A percentile compares a stretch with the other conserved stretches of the same genome.
phyloP scores from a whole-genome alignment of 192 early-diverging fungal genomes.

The Dimargaris xerosporica region DNA sequence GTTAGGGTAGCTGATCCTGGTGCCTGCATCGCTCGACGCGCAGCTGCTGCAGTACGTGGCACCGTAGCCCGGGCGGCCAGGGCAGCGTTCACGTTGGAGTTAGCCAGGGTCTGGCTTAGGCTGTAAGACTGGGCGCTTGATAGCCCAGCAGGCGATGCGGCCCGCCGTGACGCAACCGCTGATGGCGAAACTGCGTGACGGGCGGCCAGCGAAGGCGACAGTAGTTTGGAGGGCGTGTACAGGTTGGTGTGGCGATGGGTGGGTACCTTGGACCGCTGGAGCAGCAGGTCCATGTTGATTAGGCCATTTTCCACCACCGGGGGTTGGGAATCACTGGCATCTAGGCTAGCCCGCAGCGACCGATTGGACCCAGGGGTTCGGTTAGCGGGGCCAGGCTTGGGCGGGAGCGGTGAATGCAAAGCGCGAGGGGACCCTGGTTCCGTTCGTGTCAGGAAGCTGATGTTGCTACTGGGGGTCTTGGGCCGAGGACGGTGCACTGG shows the following conservation, averaged over 20 bases:
- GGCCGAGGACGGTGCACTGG: too few species aligned
- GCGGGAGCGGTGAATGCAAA: not conserved
- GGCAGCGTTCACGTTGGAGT: not conserved
- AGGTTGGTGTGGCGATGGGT: not conserved
- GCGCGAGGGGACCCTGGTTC: not conserved
- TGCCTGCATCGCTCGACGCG: too few species aligned
- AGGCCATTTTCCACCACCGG: slow-evolving; percentile 1
- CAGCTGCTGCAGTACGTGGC: not conserved
- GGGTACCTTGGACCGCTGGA: slow-evolving; percentile 3
- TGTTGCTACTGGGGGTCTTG: not conserved
- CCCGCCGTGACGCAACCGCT: not conserved
- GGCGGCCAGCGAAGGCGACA: not conserved
- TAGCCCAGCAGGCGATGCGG: not conserved
- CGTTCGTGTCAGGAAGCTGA: too few species aligned
- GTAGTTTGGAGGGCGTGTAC: too few species aligned
- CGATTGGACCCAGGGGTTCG: not conserved
- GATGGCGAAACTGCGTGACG: not conserved
- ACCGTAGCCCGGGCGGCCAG: not conserved
- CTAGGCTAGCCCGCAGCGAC: not conserved
- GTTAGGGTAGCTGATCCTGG: not conserved
- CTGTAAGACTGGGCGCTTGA: not conserved
- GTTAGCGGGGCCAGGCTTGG: not conserved
- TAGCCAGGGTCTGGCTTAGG: not conserved
- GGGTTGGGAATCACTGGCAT: not conserved
- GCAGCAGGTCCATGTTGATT: slow-evolving; percentile 7